A percentile compares a stretch with the other conserved stretches of the same genome.
Evolutionary conservation across 2,329 filamentous ascomycete genomes (phyloP).

Genomic region (Sclerotinia spermophila): DNA sequence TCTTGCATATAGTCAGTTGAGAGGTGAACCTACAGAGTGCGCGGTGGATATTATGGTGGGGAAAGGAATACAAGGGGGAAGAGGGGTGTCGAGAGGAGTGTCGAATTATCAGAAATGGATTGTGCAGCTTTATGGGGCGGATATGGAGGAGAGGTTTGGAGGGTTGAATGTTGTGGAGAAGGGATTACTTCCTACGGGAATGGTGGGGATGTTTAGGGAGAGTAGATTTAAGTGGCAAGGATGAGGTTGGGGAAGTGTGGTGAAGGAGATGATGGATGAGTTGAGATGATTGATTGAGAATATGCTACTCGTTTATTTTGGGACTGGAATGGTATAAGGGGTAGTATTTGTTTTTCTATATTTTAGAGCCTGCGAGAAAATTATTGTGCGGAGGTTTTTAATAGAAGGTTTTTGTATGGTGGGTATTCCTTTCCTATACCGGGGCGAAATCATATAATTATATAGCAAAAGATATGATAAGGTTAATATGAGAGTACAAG

Average conservation of each 20-base stretch:
- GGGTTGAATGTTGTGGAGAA: slow-evolving; percentile 40
- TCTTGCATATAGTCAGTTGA: background rate
- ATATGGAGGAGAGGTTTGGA: slow-evolving; percentile 41
- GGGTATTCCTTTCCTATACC: too few species aligned
- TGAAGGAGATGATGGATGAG: background rate
- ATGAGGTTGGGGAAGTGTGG: slow-evolving; percentile 32
- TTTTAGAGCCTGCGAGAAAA: too few species aligned
- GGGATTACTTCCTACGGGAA: slow-evolving; percentile 40
- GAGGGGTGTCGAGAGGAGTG: background rate
- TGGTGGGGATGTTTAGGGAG: slow-evolving; percentile 39
- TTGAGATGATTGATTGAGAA: background rate
- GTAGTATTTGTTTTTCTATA: too few species aligned
- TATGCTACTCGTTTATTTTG: background rate
- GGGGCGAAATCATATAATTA: too few species aligned
- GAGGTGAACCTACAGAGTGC: background rate
- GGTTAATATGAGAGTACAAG: too few species aligned
- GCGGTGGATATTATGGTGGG: background rate
- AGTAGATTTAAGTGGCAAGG: slow-evolving; percentile 40
- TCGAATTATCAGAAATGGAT: slow-evolving; percentile 40
- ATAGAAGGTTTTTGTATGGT: too few species aligned
- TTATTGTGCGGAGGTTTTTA: too few species aligned
- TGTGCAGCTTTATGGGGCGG: slow-evolving; percentile 38
- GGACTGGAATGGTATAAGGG: too few species aligned
- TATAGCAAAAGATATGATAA: too few species aligned
- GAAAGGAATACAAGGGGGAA: background rate